Base-by-base conservation (phyloP, 2,329 filamentous ascomycete species). In the Aspergillus fructus region DNA sequence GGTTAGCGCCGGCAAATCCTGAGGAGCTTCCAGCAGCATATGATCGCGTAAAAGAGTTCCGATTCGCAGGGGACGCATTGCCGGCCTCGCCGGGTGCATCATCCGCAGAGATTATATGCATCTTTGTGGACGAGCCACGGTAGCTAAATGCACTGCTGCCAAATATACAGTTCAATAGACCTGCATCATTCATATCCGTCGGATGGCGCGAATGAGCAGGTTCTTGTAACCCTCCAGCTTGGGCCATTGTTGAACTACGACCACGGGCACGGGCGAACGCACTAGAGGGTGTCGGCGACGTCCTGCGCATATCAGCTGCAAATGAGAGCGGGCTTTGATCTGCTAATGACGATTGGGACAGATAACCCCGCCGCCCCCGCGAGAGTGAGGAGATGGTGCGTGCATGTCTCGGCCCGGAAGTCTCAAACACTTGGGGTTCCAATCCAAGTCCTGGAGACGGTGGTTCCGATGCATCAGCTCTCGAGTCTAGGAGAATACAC, bases 91-190 rank as follows among this genome's bases (percentile, higher is more conserved):
- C 64, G 5, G 68, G 58, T 24, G 75, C 72, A 42, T 71, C 70
- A 59, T 77, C 74, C 3, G 74, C 70, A 21, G 77, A 77, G 59
- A 85, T 77, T 53, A 85, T 81, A 66, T 86, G 83, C 67, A 85
- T 79, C 67, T 86, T 86, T 45, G 83, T 85, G 23, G 81, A 84
- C 8, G 82, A 81, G n/a, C 82, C 82, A 41, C 80, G 75, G 64
- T 85, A 84, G 59, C 79, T 81, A 66, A 84, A 82, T 40, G 81
- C 79, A 53, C 80, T 80, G 59, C 82, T 84, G 27, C 83, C 84
- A 66, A 86, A 86, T 67, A 85, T 85, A 68, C 83, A 85, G 59
- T 84, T 83, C 56, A 86, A 64, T 69, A 70, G 74, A 66, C 71
- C 81, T 66, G 68, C 78, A 73, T 84, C 83, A 47, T 80, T 80